phyloP scores from a whole-genome alignment of 129 eudicot species.

The Rutidosis leptorrhynchoides region DNA sequence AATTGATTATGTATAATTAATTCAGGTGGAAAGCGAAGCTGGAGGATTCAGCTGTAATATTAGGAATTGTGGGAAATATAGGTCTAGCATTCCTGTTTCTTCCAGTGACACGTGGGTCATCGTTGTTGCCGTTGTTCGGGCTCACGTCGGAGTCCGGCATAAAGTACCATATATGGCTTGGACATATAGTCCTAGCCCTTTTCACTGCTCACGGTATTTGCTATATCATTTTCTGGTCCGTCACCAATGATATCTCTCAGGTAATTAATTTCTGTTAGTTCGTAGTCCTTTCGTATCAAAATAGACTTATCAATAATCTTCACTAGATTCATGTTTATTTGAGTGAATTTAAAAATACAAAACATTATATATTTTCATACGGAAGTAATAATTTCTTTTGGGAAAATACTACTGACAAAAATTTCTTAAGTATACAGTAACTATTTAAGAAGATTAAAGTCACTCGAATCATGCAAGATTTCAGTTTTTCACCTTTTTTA shows the following conservation, averaged over 20 bases:
- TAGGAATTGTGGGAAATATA: constrained; percentile 62
- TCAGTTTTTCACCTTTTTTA: no score
- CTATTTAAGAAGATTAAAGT: no score
- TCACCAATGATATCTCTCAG: constrained; percentile 46
- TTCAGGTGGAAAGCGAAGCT: constrained; percentile 62
- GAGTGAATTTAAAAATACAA: no score
- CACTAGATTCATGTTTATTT: no score
- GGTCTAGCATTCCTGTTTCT: constrained; percentile 57
- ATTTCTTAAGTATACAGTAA: no score
- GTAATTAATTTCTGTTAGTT: constrained; percentile 24
- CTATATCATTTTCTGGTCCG: constrained; percentile 55
- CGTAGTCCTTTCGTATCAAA: neutral
- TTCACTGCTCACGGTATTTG: constrained; percentile 72
- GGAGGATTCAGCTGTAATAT: constrained; percentile 42
- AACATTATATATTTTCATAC: no score
- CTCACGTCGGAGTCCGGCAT: constrained; percentile 69
- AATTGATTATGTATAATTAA: neutral
- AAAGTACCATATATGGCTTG: constrained; percentile 84
- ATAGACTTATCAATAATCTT: no score
- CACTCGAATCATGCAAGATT: no score
- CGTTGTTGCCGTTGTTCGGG: constrained; percentile 55
- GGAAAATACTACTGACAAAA: no score
- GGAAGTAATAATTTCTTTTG: no score
- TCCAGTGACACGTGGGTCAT: constrained; percentile 85
- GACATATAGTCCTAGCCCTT: constrained; percentile 53